Percentiles rank a stretch among this genome's conserved stretches.
Evolutionary conservation across 768 basidiomycete genomes (phyloP).

Genomic region (Pleurotus citrinopileatus): DNA sequence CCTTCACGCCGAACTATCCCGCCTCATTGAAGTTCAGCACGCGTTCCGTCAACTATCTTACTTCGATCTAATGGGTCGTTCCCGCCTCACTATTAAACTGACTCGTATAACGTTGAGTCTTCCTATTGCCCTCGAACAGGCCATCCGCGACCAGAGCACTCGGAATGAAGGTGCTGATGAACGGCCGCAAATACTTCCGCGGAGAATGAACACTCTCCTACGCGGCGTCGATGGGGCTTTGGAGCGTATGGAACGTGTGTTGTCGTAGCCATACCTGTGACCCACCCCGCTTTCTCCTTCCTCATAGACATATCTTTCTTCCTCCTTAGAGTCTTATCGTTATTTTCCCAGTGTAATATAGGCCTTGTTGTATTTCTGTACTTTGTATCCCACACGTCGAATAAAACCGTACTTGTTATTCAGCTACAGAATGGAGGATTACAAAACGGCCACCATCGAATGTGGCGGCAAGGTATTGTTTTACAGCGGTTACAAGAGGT

Average conservation of each 20-base stretch:
- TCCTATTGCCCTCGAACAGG: slow-evolving; percentile 71
- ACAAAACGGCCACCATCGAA: too few relatives aligned
- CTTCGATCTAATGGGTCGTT: slow-evolving; percentile 73
- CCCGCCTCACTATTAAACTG: slow-evolving; percentile 72
- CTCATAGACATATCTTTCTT: neutral
- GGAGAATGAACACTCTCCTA: slow-evolving; percentile 56
- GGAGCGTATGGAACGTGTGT: slow-evolving; percentile 62
- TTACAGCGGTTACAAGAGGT: neutral
- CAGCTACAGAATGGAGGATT: too few relatives aligned
- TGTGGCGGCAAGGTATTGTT: too few relatives aligned
- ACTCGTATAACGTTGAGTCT: slow-evolving; percentile 74
- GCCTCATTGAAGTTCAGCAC: slow-evolving; percentile 79
- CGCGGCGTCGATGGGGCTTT: slow-evolving; percentile 59
- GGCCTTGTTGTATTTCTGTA: too few relatives aligned
- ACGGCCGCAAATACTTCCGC: slow-evolving; percentile 43
- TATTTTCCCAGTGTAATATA: too few relatives aligned
- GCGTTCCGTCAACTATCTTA: slow-evolving; percentile 74
- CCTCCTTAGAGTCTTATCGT: neutral
- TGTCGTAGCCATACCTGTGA: slow-evolving; percentile 29
- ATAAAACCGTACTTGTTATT: too few relatives aligned
- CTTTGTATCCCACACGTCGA: too few relatives aligned
- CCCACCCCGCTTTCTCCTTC: too few relatives aligned
- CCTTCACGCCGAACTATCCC: slow-evolving; percentile 68
- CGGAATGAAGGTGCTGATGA: slow-evolving; percentile 11
- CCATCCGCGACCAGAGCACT: slow-evolving; percentile 48